phyloP scores from a whole-genome alignment of 106 monocot species.

The Dendrobium nobile region DNA sequence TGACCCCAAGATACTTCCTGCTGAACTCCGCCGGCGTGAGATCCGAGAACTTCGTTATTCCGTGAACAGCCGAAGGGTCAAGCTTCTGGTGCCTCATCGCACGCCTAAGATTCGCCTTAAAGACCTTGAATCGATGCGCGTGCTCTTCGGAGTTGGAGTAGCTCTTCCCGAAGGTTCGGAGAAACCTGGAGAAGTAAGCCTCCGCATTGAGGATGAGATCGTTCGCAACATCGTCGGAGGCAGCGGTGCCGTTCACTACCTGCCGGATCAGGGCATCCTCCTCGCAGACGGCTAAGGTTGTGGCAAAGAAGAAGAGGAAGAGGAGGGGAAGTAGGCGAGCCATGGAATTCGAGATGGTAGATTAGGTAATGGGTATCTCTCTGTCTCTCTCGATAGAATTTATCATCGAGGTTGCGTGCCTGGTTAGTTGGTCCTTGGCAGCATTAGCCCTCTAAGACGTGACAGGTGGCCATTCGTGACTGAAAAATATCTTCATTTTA shows the following conservation, averaged over 20 bases:
- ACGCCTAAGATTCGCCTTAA: slow-evolving; percentile 22
- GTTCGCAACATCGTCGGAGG: background rate
- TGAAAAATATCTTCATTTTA: too few species aligned
- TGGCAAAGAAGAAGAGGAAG: background rate
- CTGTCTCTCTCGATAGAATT: too few species aligned
- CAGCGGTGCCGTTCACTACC: background rate
- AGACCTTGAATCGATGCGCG: slow-evolving; percentile 3
- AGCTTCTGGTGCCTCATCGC: slow-evolving; percentile 68
- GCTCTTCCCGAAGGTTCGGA: slow-evolving; percentile 8
- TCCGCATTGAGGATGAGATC: slow-evolving; percentile 22
- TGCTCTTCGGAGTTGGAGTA: slow-evolving; percentile 15
- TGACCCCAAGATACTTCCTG: slow-evolving; percentile 43
- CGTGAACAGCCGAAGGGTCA: slow-evolving; percentile 79
- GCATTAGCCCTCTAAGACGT: too few species aligned
- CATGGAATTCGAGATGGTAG: background rate
- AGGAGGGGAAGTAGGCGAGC: slow-evolving; percentile 4
- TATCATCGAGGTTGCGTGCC: too few species aligned
- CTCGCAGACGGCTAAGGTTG: background rate
- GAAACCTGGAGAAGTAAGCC: slow-evolving; percentile 15
- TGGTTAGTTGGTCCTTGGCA: too few species aligned
- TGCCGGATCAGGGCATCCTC: slow-evolving; percentile 17
- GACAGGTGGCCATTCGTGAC: too few species aligned
- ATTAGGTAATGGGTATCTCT: background rate
- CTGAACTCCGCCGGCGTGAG: slow-evolving; percentile 80
- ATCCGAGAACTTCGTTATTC: slow-evolving; percentile 84